Base-by-base conservation (phyloP, 1,139 yeast species). In the Saccharomyces hybrid region DNA sequence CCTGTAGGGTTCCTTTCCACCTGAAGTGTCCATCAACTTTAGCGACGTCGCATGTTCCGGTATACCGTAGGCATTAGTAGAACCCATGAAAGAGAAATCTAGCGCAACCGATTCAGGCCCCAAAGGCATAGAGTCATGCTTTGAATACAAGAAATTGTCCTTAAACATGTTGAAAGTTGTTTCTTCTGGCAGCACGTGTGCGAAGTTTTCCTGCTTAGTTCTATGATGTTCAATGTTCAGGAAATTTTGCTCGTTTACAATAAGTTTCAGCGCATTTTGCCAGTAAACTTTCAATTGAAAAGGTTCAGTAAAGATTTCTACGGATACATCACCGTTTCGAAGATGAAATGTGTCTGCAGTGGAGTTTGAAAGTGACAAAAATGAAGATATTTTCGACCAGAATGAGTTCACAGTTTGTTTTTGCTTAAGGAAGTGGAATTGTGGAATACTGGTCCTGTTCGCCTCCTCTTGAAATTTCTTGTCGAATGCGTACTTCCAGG, bases 1-100 rank as follows among this genome's bases (percentile, higher is more conserved):
- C 49, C 99, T 78, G 70, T 93, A 93, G 1, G 98, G 98, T 50
- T 82, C 84, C 47, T 78, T 79, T 1, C 69, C 28, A 26, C 28
- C 72, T 0, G 77, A 67, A 0, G 97, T 89, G 61, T 87, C 93
- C 48, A 59, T 64, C 60, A 93, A 75, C 25, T 84, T 78, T 57
- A 93, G 72, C 0, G 86, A 75, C 62, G 88, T 96, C 0, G 98
- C 91, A 67, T 93, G 99, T 69, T 93, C 99, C 0, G 99, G 98
- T 51, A 93, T 86, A 25, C 99, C 99, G 67, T 82, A 93, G 0
- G 89, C 86, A 62, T 86, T 78, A 9, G 75, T 69, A 62, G 77
- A 85, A 0, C 81, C 83, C 3, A 71, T 68, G 62, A 93, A 85
- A 0, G 81, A 72, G 55, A 90, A 78, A 68, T 93, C 99, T 47